Evolutionary conservation across 805 yeast genomes (phyloP), one percentile per base, ranked within the genome.

Genomic region (Pichia pseudocactophila): DNA sequence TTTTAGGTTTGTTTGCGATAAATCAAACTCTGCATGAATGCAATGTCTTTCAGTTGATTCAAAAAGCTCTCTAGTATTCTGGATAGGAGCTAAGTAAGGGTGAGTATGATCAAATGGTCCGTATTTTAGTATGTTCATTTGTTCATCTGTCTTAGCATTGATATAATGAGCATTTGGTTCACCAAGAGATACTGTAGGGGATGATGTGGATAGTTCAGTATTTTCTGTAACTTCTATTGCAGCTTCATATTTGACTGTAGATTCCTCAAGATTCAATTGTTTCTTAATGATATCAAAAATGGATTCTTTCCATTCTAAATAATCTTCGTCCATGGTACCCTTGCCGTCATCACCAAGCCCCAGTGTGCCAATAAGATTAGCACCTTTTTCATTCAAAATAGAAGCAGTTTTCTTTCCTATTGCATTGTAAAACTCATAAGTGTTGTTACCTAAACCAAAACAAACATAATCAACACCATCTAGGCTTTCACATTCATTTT

Each of bases 301-400:
- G 12, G 66, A 62, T 49, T 89, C 97, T 64, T 89, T 92, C 98
- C 98, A 90, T 36, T 88, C 69, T 57, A 92, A 65, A 62, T 77
- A 90, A 64, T 92, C 97, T 64, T 90, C 98, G 62, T 90, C 97
- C 72, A 90, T 78, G 42, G 96, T 77, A 41, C 95, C 97, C 48
- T 75, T 74, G 55, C 96, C 97, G 59, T 90, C 98, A 59, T 90
- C 98, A 61, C 96, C 98, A 62, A 78, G 76, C 37, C 97, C 97
- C 46, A 76, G 73, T n/a, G 68, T 69, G 37, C 92, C 95, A 43
- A 92, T 64, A 37, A 79, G 61, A 34, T 71, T 69, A 25, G 92
- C 96, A 41, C 90, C 89, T 31, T 85, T 80, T 22, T 66, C 70
- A 40, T 78, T 64, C 19, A 71, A 60, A 46, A 70, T 69, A 43